phyloP scores from a whole-genome alignment of 2,329 filamentous ascomycete genomes.

The Monilinia fructigena region DNA sequence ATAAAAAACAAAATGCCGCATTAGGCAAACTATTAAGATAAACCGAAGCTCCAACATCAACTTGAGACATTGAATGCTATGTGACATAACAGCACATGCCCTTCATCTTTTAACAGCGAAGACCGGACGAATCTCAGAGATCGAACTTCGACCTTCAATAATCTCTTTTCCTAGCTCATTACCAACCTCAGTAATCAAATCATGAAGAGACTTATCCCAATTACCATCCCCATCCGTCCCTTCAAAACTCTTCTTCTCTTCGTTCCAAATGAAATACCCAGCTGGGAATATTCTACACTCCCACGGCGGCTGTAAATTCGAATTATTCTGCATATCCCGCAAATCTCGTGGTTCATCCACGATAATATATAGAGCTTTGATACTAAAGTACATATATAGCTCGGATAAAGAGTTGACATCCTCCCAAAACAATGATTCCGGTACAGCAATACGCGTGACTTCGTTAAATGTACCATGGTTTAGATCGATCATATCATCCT shows the following conservation, averaged over 20 bases:
- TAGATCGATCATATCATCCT: not conserved
- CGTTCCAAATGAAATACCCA: not conserved
- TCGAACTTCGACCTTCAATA: too few species aligned
- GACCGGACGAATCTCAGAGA: not conserved
- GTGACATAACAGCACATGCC: not conserved
- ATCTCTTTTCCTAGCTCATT: not conserved
- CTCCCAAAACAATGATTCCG: not conserved
- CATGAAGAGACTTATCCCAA: not conserved
- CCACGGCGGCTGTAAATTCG: not conserved
- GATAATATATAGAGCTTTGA: not conserved
- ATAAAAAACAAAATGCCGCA: not conserved
- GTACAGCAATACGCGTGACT: conserved; percentile 1
- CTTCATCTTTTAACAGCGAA: not conserved
- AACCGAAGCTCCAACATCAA: not conserved
- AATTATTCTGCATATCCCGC: not conserved
- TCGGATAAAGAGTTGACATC: not conserved
- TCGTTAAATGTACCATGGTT: not conserved
- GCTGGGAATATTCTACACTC: not conserved
- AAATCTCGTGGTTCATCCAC: not conserved
- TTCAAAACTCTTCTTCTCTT: not conserved
- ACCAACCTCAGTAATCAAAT: not conserved
- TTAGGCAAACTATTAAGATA: too few species aligned
- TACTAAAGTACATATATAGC: not conserved
- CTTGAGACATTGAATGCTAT: not conserved
- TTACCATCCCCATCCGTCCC: fast-evolving